Percentiles rank a stretch among this genome's conserved stretches.
Conservation (phyloP, 345 rosid species). For the Iberis pinnata region DNA sequence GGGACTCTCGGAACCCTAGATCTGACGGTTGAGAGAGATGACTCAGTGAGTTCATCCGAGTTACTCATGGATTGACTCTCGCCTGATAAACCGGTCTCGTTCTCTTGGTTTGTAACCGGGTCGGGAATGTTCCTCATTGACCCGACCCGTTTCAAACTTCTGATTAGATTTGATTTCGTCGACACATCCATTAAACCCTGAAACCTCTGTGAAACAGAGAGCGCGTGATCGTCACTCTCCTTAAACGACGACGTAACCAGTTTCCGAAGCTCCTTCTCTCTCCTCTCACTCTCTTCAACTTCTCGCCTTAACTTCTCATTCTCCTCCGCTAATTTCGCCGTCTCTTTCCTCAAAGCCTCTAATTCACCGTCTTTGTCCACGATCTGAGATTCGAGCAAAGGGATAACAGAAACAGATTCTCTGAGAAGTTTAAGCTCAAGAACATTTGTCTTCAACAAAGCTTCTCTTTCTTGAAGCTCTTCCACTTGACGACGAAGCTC, state of each 20-base stretch:
- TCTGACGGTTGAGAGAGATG: slow-evolving; percentile 47
- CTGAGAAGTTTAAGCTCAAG: slow-evolving; percentile 59
- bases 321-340: slow-evolving; percentile 41
- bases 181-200: slow-evolving; percentile 55
- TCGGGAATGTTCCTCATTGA: slow-evolving; percentile 13
- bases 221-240: slow-evolving; percentile 41
- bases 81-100: background rate
- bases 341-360: slow-evolving; percentile 25
- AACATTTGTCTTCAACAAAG: slow-evolving; percentile 59
- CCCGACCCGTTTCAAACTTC: slow-evolving; percentile 43
- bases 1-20: slow-evolving; percentile 82
- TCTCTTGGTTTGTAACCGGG: slow-evolving; percentile 14
- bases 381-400: slow-evolving; percentile 55
- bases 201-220: slow-evolving; percentile 66
- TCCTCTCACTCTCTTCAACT: slow-evolving; percentile 31
- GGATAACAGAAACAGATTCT: slow-evolving; percentile 72
- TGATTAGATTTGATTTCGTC: slow-evolving; percentile 43
- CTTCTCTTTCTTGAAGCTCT: slow-evolving; percentile 67
- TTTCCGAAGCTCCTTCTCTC: slow-evolving; percentile 48
- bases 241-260: slow-evolving; percentile 24
- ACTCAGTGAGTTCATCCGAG: slow-evolving; percentile 66
- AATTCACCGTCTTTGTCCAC: slow-evolving; percentile 37
- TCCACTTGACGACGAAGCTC: slow-evolving; percentile 78
- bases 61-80: slow-evolving; percentile 44
- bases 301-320: slow-evolving; percentile 37